Conservation (phyloP, 805 yeast genomes). For the Grigorovia transvaalensis region DNA sequence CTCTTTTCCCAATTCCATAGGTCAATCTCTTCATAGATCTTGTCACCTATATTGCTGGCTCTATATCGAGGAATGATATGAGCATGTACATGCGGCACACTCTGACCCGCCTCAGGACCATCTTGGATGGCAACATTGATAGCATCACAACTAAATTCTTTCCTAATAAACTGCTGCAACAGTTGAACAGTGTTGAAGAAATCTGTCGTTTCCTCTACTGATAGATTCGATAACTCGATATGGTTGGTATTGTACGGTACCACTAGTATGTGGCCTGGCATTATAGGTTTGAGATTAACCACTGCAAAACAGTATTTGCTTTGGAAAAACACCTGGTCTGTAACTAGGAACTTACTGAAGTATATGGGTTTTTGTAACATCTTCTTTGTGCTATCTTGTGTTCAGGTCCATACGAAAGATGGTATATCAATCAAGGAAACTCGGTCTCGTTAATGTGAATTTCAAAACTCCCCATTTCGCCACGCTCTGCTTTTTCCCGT, state of each 20-base stretch:
- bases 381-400: not conserved
- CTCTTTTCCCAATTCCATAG: constrained; percentile 38
- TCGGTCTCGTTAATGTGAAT: no score
- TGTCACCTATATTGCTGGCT: constrained; percentile 53
- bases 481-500: no score
- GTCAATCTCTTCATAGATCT: constrained; percentile 59
- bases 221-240: constrained; percentile 56
- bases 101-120: constrained; percentile 92
- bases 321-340: constrained; percentile 29
- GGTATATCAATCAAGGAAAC: no score
- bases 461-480: no score
- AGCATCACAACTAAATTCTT: constrained; percentile 66
- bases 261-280: constrained; percentile 87
- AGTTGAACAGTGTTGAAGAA: constrained; percentile 67
- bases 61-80: constrained; percentile 81
- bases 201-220: constrained; percentile 63
- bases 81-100: constrained; percentile 91
- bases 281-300: constrained; percentile 85
- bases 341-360: constrained; percentile 27
- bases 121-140: constrained; percentile 90
- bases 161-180: constrained; percentile 56
- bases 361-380: constrained; percentile 9
- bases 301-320: constrained; percentile 67
- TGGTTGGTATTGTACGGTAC: constrained; percentile 66
- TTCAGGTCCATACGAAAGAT: no score